Evolutionary conservation across 2,329 filamentous ascomycete genomes (phyloP), one percentile per base, ranked within the genome.

Genomic region (Zymoseptoria crescenta): DNA sequence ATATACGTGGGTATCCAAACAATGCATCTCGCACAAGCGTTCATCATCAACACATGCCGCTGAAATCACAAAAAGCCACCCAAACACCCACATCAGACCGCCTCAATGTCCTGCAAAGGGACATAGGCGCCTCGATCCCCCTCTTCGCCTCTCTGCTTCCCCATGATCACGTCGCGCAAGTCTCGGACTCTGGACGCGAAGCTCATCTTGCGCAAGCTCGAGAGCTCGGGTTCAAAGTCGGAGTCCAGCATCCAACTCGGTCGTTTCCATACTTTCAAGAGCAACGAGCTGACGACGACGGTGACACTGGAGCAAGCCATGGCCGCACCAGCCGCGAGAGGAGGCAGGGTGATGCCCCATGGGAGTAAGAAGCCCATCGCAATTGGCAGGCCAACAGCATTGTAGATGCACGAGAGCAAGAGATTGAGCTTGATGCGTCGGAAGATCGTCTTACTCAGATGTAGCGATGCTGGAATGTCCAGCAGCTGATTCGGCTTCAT

Each of bases 281-380:
- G 80, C 58, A 99, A 77, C 66, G 87, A 91, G 73, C 87, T 92
- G 4, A 87, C 79, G 0, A 97, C 93, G 3, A 99, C 94, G 60
- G 88, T 94, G 52, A 99, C 91, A 65, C 88, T 93, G 59, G 88
- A 94, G 64, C 83, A 85, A 1, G 92, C 93, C 92, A 99, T 97
- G 54, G 94, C 94, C 3, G 89, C 91, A 20, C 91, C 92, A 1
- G 94, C 94, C 54, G 92, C 91, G 87, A 97, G 93, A 24, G 94
- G 92, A 66, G 96, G 94, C 64, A 97, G 79, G 68, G 91, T 87
- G 61, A 89, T 83, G 30, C 93, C 94, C 65, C 96, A 85, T 0
- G 94, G 93, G 4, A 99, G 79, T 78, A 97, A 95, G 68, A 97
- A 77, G 24, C 94, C 94, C 94, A 97, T 97, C 49, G 94, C 94